Base-by-base conservation (phyloP, 495 filamentous ascomycete genomes). In the Achaetomiella virescens region DNA sequence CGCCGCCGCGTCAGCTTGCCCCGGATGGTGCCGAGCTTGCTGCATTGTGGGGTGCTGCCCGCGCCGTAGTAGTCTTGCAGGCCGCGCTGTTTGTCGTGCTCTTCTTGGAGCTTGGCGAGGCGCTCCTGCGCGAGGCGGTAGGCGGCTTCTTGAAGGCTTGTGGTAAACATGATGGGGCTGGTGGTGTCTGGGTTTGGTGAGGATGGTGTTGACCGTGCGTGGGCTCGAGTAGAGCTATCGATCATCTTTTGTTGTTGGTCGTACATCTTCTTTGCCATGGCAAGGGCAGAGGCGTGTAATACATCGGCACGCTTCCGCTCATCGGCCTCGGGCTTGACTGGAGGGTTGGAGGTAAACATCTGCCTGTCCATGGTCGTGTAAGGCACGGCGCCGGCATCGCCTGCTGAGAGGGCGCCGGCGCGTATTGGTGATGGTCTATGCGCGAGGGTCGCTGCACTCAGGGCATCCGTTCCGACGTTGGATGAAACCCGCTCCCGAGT, bases 251-350 rank as follows among this genome's bases (percentile, higher is more conserved):
- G 83, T 63, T 87, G 81, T 46, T 81, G 66, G 14, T 70, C 79
- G 68, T 90, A 95, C 86, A 95, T 90, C 55, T 86, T 79, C 68
- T 83, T 89, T 22, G 91, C 89, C 89, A 96, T 95, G 4, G 85
- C 87, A 1, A 95, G 70, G 4, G 91, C 87, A 17, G 90, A 90
- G 18, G 90, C 89, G 55, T 83, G 87, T 0, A 95, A 70, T 6
- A 84, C 82, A 64, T 88, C 85, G 33, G 81, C 75, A 49, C 78
- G 81, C 41, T 81, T 84, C 67, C 84, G 75, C 58, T 95, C 91
- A 35, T 95, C 85, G 0, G 83, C 64, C 63, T 95, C 89, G 7
- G 75, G 71, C 31, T 81, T 73, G 6, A 93, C 82, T 0, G 86
- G 88, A 12, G 90, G 90, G 44, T 82, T 72, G 3, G 87, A 84